Evolutionary conservation across 768 basidiomycete species (phyloP).

Genomic region (Leccinum obscurum): DNA sequence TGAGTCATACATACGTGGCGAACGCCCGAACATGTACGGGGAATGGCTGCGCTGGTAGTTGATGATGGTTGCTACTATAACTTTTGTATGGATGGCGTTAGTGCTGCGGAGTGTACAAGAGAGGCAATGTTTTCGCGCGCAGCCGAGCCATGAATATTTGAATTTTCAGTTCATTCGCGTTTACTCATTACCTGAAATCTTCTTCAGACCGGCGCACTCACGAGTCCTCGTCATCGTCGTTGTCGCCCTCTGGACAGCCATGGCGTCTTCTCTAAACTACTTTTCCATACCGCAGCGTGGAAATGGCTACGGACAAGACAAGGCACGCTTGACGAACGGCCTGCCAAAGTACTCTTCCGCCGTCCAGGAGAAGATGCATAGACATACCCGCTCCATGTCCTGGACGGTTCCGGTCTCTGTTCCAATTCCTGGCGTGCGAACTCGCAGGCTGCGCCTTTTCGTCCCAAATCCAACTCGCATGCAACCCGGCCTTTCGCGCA

Average conservation of each 20-base stretch:
- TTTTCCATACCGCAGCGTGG: slow-evolving; percentile 47
- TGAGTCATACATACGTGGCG: slow-evolving; percentile 83
- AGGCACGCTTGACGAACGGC: slow-evolving; percentile 41
- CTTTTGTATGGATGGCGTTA: not conserved
- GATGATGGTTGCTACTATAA: no score
- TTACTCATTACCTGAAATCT: slow-evolving; percentile 15
- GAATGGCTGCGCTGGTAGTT: slow-evolving; percentile 50
- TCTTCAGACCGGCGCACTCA: slow-evolving; percentile 16
- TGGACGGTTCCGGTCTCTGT: slow-evolving; percentile 64
- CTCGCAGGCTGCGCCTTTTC: slow-evolving; percentile 56
- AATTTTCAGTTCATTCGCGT: slow-evolving; percentile 19
- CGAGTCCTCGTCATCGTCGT: slow-evolving; percentile 18
- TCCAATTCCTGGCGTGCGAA: slow-evolving; percentile 58
- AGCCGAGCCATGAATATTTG: not conserved
- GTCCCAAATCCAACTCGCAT: slow-evolving; percentile 62
- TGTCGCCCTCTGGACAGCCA: slow-evolving; percentile 20
- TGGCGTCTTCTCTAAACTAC: slow-evolving; percentile 51
- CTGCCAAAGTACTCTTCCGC: slow-evolving; percentile 55
- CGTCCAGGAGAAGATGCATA: slow-evolving; percentile 64
- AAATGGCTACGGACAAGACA: slow-evolving; percentile 45
- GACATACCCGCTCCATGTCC: slow-evolving; percentile 43
- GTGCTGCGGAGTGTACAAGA: slow-evolving; percentile 28
- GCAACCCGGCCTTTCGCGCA: slow-evolving; percentile 56
- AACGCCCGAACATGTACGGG: slow-evolving; percentile 92
- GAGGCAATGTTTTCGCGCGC: slow-evolving; percentile 30